Evolutionary conservation across 2,329 filamentous ascomycete species (phyloP).

Genomic region (Triangularia verruculosa): DNA sequence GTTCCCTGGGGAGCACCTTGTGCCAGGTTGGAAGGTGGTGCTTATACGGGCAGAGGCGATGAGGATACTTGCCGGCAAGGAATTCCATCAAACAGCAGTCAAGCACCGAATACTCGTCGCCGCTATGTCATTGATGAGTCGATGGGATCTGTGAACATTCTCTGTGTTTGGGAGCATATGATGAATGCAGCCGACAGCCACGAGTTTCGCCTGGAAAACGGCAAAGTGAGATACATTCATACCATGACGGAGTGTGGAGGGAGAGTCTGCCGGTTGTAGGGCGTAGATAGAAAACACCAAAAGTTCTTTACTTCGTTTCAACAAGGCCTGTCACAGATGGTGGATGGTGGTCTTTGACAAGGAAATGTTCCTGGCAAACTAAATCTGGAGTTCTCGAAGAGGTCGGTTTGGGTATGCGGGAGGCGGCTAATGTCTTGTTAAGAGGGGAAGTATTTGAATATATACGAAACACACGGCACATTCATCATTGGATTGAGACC

Average conservation of each 20-base stretch:
- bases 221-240: conserved; percentile 26
- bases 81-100: conserved; percentile 24
- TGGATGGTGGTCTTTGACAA: too few species aligned
- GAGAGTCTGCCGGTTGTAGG: conserved; percentile 12
- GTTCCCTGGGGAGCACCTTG: conserved; percentile 40
- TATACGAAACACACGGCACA: background rate
- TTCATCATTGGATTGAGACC: background rate
- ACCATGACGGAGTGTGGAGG: conserved; percentile 26
- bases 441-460: background rate
- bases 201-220: conserved; percentile 25
- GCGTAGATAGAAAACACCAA: background rate
- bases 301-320: too few species aligned
- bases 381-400: background rate
- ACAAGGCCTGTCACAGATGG: too few species aligned
- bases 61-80: conserved; percentile 29
- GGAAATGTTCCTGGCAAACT: too few species aligned
- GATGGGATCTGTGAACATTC: conserved; percentile 28
- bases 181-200: conserved; percentile 27
- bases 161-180: conserved; percentile 28
- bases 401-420: background rate
- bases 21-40: conserved; percentile 30
- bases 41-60: conserved; percentile 28
- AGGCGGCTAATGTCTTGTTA: background rate
- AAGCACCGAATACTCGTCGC: conserved; percentile 27
- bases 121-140: conserved; percentile 32